These are phyloP conservation scores for Diaporthe sp. DNA, from an alignment of 2,329 filamentous ascomycete genomes.

Conservation along the genomic window DNA sequence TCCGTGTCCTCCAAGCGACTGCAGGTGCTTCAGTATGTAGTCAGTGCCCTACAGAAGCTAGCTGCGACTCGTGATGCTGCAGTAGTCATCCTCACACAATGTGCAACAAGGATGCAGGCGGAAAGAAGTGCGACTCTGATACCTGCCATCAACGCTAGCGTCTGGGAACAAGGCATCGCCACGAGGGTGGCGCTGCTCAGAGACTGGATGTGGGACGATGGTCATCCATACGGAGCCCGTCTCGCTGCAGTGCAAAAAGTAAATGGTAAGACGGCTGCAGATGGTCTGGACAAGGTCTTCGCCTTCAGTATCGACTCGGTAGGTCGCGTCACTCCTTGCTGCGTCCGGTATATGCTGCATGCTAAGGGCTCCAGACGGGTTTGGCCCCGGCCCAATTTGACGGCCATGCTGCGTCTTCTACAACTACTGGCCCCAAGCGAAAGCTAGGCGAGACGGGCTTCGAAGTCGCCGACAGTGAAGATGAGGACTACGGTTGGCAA, in stretches of 20 bases:
- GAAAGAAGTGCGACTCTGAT: conserved; percentile 77
- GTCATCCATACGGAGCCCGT: conserved; percentile 63
- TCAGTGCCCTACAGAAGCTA: conserved; percentile 80
- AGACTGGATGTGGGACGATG: conserved; percentile 74
- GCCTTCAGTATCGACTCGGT: conserved; percentile 65
- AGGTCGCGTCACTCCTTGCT: conserved; percentile 46
- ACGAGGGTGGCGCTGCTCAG: conserved; percentile 83
- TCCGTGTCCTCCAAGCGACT: conserved; percentile 57
- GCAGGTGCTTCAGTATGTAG: conserved; percentile 72
- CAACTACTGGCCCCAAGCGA: conserved; percentile 68
- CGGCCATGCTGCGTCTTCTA: conserved; percentile 50
- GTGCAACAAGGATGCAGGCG: conserved; percentile 82
- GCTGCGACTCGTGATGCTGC: conserved; percentile 81
- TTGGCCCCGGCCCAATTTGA: conserved; percentile 58
- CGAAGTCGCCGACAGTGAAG: conserved; percentile 72
- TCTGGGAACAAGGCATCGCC: conserved; percentile 85
- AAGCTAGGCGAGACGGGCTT: conserved; percentile 73
- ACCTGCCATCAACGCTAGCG: conserved; percentile 79
- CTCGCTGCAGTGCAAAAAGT: conserved; percentile 76
- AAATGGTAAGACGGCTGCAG: conserved; percentile 63
- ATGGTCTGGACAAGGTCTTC: conserved; percentile 58
- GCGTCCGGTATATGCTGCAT: conserved; percentile 24
- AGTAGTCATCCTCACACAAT: conserved; percentile 83
- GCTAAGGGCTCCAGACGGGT: conserved; percentile 55
- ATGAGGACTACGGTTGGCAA: conserved; percentile 81